A percentile compares a stretch with the other conserved stretches of the same genome.
These are phyloP conservation scores for Skeletonema tropicum DNA, from an alignment of 108 stramenopile genomes.

Conservation along the genomic window DNA sequence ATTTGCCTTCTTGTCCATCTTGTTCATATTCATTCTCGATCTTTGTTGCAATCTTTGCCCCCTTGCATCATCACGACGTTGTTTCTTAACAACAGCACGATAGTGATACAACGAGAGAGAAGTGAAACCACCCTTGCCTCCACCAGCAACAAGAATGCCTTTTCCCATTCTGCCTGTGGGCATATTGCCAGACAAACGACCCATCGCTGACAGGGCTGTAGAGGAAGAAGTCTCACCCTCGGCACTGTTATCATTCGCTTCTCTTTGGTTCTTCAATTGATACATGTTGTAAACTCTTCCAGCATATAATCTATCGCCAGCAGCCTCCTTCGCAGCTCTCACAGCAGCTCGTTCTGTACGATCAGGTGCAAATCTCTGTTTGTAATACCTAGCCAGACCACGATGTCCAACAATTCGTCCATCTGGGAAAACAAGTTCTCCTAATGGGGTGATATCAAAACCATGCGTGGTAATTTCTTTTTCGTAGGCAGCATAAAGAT, in stretches of 20 bases:
- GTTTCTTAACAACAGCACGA: conserved; percentile 80
- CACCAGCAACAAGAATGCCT: conserved; percentile 63
- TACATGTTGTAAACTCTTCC: conserved; percentile 69
- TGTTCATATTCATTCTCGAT: conserved; percentile 70
- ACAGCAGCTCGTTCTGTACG: conserved; percentile 56
- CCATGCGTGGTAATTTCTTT: conserved; percentile 78
- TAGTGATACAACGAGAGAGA: conserved; percentile 85
- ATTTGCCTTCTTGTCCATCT: conserved; percentile 90
- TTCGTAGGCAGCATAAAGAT: conserved; percentile 77
- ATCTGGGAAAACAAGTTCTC: conserved; percentile 87
- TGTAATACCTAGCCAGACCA: conserved; percentile 78
- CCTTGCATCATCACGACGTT: conserved; percentile 66
- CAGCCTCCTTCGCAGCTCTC: conserved; percentile 69
- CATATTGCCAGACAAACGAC: conserved; percentile 10
- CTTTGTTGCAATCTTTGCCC: conserved; percentile 59
- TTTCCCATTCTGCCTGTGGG: conserved; percentile 57
- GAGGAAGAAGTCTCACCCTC: conserved; percentile 11
- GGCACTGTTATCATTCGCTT: conserved; percentile 8
- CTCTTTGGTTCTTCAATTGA: conserved; percentile 21
- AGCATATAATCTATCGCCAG: conserved; percentile 76
- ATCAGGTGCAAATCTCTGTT: conserved; percentile 71
- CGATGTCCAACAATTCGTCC: conserved; percentile 91
- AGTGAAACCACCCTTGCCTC: conserved; percentile 61
- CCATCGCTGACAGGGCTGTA: conserved; percentile 4
- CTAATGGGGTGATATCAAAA: conserved; percentile 86